These are phyloP conservation scores for Castanea mollissima DNA, from an alignment of 306 rosid genomes.

Conservation along the genomic window DNA sequence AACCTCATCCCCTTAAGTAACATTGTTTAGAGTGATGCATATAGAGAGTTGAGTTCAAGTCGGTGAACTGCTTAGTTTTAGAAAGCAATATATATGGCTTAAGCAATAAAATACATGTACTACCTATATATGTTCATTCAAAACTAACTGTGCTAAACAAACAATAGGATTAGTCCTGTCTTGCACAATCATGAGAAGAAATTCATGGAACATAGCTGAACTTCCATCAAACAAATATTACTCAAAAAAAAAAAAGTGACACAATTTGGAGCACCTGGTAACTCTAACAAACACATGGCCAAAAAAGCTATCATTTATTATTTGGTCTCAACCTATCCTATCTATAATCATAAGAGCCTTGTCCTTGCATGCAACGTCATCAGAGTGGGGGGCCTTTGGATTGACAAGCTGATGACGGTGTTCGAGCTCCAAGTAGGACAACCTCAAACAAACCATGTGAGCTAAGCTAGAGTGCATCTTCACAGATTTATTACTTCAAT, in stretches of 20 bases:
- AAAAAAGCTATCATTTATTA: neutral
- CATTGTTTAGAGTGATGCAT: neutral
- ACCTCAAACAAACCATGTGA: too few relatives aligned
- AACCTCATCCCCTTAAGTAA: neutral
- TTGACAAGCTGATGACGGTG: too few relatives aligned
- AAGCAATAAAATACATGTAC: too few relatives aligned
- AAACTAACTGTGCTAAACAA: neutral
- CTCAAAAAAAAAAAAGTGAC: neutral
- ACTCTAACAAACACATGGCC: neutral
- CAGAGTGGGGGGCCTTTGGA: too few relatives aligned
- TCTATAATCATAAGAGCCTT: neutral
- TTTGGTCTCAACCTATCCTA: neutral
- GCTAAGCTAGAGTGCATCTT: too few relatives aligned
- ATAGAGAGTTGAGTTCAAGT: neutral
- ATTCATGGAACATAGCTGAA: neutral
- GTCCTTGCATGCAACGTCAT: neutral
- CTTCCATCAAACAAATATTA: neutral
- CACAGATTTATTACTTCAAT: too few relatives aligned
- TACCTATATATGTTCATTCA: neutral
- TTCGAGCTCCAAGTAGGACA: too few relatives aligned
- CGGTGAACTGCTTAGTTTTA: neutral
- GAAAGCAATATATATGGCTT: neutral
- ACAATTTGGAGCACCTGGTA: neutral
- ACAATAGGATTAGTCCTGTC: neutral
- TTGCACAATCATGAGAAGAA: neutral